Percentiles rank a stretch among this genome's conserved stretches.
phyloP scores from a whole-genome alignment of 176 grass and related monocot genomes.

The Eragrostis nindensis region DNA sequence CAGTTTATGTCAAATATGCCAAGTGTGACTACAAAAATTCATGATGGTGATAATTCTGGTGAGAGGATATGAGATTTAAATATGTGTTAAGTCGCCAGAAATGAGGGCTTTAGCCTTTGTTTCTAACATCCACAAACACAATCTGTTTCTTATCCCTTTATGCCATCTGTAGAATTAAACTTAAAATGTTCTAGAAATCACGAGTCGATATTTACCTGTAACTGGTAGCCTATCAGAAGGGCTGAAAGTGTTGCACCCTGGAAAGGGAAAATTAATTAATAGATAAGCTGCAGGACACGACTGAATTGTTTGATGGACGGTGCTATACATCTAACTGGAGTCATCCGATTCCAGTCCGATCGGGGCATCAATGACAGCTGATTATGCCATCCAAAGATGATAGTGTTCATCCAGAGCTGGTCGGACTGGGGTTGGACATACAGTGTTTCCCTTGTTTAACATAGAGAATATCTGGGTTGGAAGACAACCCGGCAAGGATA shows the following conservation, averaged over 20 bases:
- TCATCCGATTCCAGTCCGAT: no score
- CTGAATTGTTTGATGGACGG: background rate
- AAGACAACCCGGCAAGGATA: background rate
- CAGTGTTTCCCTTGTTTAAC: background rate
- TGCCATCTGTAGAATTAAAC: background rate
- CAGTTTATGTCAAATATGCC: background rate
- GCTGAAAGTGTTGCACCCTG: constrained; percentile 81
- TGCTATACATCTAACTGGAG: no score
- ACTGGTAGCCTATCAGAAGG: constrained; percentile 80
- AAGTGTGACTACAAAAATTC: background rate
- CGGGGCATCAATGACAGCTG: no score
- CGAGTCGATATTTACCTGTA: constrained; percentile 49
- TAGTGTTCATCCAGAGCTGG: no score
- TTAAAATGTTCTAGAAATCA: background rate
- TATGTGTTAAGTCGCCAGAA: background rate
- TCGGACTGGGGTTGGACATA: no score
- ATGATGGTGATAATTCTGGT: background rate
- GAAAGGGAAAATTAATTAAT: constrained; percentile 30
- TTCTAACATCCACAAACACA: background rate
- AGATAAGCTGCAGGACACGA: background rate
- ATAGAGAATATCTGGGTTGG: background rate
- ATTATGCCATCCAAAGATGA: no score
- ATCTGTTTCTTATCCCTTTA: background rate
- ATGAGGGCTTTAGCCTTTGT: background rate
- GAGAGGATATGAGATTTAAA: background rate